These are phyloP conservation scores for Primulina tabacum DNA, from an alignment of 257 asterid species.

Conservation along the genomic window DNA sequence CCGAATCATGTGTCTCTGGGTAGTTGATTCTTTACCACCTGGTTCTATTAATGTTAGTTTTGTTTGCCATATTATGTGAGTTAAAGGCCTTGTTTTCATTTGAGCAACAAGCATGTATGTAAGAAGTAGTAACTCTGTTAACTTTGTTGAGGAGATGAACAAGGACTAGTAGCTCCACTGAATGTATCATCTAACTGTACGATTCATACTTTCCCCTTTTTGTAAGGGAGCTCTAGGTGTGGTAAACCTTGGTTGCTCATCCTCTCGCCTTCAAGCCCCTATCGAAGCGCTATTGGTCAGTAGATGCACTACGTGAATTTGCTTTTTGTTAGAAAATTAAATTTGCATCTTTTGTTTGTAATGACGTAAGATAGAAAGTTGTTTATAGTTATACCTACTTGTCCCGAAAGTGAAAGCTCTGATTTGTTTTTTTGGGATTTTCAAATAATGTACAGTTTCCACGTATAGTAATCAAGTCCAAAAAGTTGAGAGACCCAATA, in stretches of 20 bases:
- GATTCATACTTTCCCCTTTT: neutral
- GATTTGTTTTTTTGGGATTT: neutral
- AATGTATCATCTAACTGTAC: neutral
- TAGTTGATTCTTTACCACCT: constrained; percentile 13
- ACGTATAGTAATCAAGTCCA: no score
- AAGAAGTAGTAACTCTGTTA: neutral
- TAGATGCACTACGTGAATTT: neutral
- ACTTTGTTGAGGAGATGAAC: neutral
- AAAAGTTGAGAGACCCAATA: neutral
- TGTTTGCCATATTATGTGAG: neutral
- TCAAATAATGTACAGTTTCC: neutral
- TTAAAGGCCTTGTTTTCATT: neutral
- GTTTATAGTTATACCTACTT: neutral
- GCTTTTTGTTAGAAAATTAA: neutral
- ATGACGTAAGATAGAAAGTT: neutral
- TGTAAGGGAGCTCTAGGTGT: neutral
- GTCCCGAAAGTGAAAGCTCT: neutral
- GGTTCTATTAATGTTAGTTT: neutral
- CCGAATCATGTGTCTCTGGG: neutral
- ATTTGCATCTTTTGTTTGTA: neutral
- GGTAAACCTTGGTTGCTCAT: neutral
- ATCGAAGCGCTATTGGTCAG: neutral
- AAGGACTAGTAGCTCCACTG: neutral
- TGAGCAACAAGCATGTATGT: neutral
- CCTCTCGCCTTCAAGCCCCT: neutral